Percentiles rank a stretch among this genome's conserved stretches.
phyloP scores from a whole-genome alignment of 2,329 filamentous ascomycete genomes.

The Monilinia polystroma region DNA sequence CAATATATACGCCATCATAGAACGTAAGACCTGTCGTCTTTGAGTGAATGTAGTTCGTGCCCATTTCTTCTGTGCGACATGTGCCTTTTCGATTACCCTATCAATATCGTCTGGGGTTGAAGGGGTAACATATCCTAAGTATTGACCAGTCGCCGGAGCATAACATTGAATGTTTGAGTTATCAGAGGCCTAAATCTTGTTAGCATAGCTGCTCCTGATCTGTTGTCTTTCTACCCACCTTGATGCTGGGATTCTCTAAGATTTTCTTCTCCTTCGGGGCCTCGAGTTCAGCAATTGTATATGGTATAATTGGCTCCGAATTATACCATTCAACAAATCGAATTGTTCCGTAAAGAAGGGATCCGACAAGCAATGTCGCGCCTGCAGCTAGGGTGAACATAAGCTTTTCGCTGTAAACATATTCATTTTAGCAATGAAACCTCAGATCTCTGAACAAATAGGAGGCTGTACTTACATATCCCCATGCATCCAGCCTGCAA shows the following conservation, averaged over 20 bases:
- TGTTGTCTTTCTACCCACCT: conserved; percentile 43
- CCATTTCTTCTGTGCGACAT: conserved; percentile 75
- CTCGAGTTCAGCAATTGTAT: conserved; percentile 62
- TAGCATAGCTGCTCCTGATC: conserved; percentile 20
- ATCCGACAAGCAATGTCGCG: conserved; percentile 29
- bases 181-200: conserved; percentile 51
- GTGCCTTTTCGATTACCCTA: conserved; percentile 69
- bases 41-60: conserved; percentile 72
- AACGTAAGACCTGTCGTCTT: conserved; percentile 74
- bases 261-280: conserved; percentile 56
- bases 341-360: conserved; percentile 31
- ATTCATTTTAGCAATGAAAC: conserved; percentile 19
- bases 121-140: conserved; percentile 77
- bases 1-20: conserved; percentile 78
- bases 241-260: conserved; percentile 60
- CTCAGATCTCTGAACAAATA: background rate
- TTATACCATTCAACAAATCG: conserved; percentile 32
- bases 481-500: conserved; percentile 30
- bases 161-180: conserved; percentile 77
- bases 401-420: conserved; percentile 28
- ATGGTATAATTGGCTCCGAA: conserved; percentile 51
- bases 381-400: conserved; percentile 29
- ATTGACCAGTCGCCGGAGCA: conserved; percentile 82
- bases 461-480: conserved; percentile 31
- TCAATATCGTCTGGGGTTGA: conserved; percentile 77